Evolutionary conservation across 2,329 filamentous ascomycete genomes (phyloP), one percentile per base, ranked within the genome.

Genomic region (Apiospora phragmitis): DNA sequence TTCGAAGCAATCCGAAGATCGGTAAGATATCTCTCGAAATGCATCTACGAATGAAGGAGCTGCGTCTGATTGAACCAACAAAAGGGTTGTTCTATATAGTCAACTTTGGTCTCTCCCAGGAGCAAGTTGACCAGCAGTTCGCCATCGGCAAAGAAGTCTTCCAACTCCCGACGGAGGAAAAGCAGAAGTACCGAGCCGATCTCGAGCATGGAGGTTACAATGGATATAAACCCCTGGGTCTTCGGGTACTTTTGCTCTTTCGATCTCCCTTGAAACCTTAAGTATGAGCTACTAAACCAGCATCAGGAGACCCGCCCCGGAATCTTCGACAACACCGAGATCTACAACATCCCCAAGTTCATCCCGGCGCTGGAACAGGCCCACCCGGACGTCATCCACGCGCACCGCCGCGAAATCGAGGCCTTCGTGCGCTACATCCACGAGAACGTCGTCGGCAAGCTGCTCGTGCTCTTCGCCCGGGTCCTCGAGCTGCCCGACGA

Each of bases 31-130:
- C 3, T 35, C 24, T 65, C n/a, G 49, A 11, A 26, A 11, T 7
- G 16, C 2, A 51, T n/a, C n/a, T 26, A 18, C 3, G 4, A 4
- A n/a, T 8, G 4, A 51, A 0, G 16, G 9, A 6, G 3, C 11
- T 4, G n/a, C 4, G 6, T 4, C 26, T 55, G 5, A 55, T 0
- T 16, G 7, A 47, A n/a, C n/a, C n/a, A 47, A 55, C 12, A 1
- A 9, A 12, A 76, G 87, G 89, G 0, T 89, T 91, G 80, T 91
- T 91, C 80, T 90, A 91, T 72, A 85, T 91, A 26, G 87, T 86
- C 71, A 90, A 91, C 79, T 91, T 88, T 72, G 89, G 88, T 42
- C 82, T 91, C n/a, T 81, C 80, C 0, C 88, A 91, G 76, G 88
- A 90, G 65, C 82, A 89, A 76, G 84, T 91, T 1, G 85, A 91